These are phyloP conservation scores for Lipomyces sp. DNA, from an alignment of 805 yeast species.

Conservation along the genomic window DNA sequence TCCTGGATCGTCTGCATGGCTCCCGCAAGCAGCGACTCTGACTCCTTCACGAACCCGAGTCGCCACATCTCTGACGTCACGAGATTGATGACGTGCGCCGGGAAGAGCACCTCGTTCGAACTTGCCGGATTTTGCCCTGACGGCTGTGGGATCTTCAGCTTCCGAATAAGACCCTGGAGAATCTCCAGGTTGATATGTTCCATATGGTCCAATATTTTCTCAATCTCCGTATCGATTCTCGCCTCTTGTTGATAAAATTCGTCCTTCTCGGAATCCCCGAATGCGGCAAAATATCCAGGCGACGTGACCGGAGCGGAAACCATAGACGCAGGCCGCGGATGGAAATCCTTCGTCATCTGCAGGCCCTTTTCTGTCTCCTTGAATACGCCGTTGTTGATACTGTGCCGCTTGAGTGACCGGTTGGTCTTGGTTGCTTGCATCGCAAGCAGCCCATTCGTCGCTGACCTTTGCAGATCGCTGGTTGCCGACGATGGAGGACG, in stretches of 20 bases:
- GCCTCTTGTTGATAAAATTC: conserved; percentile 27
- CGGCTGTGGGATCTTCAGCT: conserved; percentile 79
- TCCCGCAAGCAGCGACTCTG: conserved; percentile 86
- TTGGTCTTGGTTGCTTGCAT: conserved; percentile 8
- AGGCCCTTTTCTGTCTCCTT: conserved; percentile 11
- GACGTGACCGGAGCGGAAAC: conserved; percentile 9
- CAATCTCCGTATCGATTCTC: conserved; percentile 36
- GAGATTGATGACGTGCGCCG: conserved; percentile 90
- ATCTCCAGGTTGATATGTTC: conserved; percentile 67
- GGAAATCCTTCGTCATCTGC: conserved; percentile 24
- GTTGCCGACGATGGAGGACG: conserved; percentile 40
- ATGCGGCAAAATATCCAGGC: conserved; percentile 26
- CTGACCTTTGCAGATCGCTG: neutral
- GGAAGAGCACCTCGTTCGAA: conserved; percentile 89
- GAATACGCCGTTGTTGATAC: conserved; percentile 14
- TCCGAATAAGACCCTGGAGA: conserved; percentile 79
- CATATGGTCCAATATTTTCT: conserved; percentile 37
- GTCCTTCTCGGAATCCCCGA: conserved; percentile 19
- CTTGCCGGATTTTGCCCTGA: conserved; percentile 79
- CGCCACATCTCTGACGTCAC: conserved; percentile 98
- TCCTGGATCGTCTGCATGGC: conserved; percentile 83
- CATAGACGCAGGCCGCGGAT: conserved; percentile 34
- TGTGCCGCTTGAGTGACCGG: conserved; percentile 22
- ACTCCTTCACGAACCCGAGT: conserved; percentile 84
- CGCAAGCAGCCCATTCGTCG: conserved; percentile 4